Evolutionary conservation across 495 filamentous ascomycete genomes (phyloP).

Genomic region (Penicillium arizonense): DNA sequence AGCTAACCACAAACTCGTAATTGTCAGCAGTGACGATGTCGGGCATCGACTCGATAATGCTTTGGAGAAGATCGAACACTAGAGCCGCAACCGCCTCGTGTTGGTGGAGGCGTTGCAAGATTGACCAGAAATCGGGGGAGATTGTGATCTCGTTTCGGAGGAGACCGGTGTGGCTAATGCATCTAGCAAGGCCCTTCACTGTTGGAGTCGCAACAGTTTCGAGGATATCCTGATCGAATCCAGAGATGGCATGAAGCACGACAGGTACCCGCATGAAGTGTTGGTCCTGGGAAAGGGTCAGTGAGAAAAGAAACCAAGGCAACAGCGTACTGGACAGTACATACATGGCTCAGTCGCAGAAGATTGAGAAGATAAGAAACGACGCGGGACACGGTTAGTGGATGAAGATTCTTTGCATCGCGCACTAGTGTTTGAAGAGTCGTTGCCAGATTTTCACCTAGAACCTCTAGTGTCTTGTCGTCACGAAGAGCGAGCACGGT

Average conservation of each 20-base stretch:
- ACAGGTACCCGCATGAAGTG: slow-evolving; percentile 91
- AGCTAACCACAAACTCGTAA: slow-evolving; percentile 77
- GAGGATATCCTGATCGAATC: slow-evolving; percentile 73
- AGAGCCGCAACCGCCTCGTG: slow-evolving; percentile 66
- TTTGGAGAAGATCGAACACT: slow-evolving; percentile 81
- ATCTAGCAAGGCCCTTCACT: slow-evolving; percentile 75
- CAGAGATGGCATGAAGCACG: slow-evolving; percentile 85
- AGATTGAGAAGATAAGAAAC: slow-evolving; percentile 84
- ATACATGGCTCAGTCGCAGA: slow-evolving; percentile 83
- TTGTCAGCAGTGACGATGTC: slow-evolving; percentile 90
- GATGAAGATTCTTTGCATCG: slow-evolving; percentile 74
- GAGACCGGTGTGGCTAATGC: slow-evolving; percentile 70
- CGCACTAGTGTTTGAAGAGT: slow-evolving; percentile 78
- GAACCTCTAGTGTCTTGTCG: slow-evolving; percentile 60
- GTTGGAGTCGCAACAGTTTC: slow-evolving; percentile 72
- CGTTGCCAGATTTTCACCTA: slow-evolving; percentile 77
- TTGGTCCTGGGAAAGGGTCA: slow-evolving; percentile 63
- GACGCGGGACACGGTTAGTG: slow-evolving; percentile 74
- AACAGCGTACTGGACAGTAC: slow-evolving; percentile 20
- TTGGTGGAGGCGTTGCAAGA: slow-evolving; percentile 70
- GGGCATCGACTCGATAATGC: slow-evolving; percentile 61
- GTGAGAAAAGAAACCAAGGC: slow-evolving; percentile 4
- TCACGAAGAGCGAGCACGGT: slow-evolving; percentile 83
- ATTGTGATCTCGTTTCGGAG: slow-evolving; percentile 90
- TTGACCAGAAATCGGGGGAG: slow-evolving; percentile 96